Conservation (phyloP, 1,284 basidiomycete genomes). For the Anthracocystis walkeri region DNA sequence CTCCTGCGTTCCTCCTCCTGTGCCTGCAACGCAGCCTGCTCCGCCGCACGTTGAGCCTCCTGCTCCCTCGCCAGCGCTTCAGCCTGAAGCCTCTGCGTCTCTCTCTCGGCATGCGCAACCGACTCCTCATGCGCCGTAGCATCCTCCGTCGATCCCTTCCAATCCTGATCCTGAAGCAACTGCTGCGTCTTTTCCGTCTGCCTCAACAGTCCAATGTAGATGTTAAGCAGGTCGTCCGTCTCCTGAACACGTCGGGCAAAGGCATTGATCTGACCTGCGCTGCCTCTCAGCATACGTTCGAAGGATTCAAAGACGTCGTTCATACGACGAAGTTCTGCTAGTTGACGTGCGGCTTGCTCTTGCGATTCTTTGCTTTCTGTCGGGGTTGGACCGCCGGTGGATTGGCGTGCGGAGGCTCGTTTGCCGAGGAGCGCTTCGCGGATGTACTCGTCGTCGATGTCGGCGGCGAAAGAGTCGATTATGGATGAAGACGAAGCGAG, state of each 20-base stretch:
- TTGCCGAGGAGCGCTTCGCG: constrained; percentile 47
- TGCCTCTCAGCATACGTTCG: constrained; percentile 56
- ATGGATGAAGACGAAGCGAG: constrained; percentile 19
- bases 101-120: constrained; percentile 45
- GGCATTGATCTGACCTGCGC: constrained; percentile 61
- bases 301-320: constrained; percentile 65
- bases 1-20: constrained; percentile 28
- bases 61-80: constrained; percentile 40
- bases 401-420: constrained; percentile 28
- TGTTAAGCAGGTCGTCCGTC: constrained; percentile 62
- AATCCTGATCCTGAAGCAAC: constrained; percentile 57
- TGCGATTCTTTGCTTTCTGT: constrained; percentile 44
- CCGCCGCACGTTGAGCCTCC: constrained; percentile 31
- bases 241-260: constrained; percentile 56
- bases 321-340: constrained; percentile 59
- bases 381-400: constrained; percentile 35
- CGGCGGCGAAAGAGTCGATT: constrained; percentile 12
- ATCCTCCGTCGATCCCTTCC: constrained; percentile 63
- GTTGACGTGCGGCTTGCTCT: constrained; percentile 55
- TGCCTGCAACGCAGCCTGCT: constrained; percentile 15
- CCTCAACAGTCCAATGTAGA: constrained; percentile 60
- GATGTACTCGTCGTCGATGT: constrained; percentile 52
- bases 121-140: constrained; percentile 44
- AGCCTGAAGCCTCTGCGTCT: constrained; percentile 43
- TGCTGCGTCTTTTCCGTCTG: constrained; percentile 61